Percentiles rank a stretch among this genome's conserved stretches.
Evolutionary conservation across 176 grass and related monocot genomes (phyloP).

Genomic region (Oryza glumipatula): DNA sequence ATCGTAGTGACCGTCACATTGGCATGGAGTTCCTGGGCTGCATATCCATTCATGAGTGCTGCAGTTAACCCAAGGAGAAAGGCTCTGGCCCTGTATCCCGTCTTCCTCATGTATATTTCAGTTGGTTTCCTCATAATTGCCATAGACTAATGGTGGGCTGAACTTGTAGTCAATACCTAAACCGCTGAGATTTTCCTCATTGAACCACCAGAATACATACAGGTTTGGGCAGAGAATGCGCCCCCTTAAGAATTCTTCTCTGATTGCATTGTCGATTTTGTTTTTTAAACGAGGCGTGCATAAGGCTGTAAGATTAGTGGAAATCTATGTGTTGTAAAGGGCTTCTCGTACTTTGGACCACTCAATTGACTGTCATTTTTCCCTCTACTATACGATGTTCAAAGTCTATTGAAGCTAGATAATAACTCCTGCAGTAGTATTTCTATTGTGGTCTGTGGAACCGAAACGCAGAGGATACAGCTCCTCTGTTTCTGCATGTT

Average conservation of each 20-base stretch:
- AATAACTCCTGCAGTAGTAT: not conserved
- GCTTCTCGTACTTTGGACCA: constrained; percentile 23
- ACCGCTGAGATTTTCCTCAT: constrained; percentile 33
- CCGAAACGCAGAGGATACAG: not conserved
- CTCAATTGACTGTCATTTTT: not conserved
- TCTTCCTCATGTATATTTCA: constrained; percentile 98
- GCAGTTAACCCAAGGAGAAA: constrained; percentile 97
- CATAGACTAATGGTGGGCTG: constrained; percentile 59
- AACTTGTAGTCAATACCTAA: constrained; percentile 39
- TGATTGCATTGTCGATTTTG: constrained; percentile 38
- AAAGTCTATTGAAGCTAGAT: not conserved
- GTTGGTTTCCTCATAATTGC: constrained; percentile 97
- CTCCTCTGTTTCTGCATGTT: not conserved
- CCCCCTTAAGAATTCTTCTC: not conserved
- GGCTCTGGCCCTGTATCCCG: constrained; percentile 92
- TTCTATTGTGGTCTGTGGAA: not conserved
- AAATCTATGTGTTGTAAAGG: constrained; percentile 54
- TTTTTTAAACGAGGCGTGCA: constrained; percentile 27
- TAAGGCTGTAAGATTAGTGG: constrained; percentile 50
- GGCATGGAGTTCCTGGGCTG: constrained; percentile 98
- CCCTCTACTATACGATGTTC: not conserved
- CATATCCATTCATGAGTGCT: constrained; percentile 99
- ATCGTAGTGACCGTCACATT: constrained; percentile 76
- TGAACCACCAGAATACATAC: constrained; percentile 44
- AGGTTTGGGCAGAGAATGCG: constrained; percentile 40